phyloP scores from a whole-genome alignment of 2,329 filamentous ascomycete genomes.

The Nemania sp. region DNA sequence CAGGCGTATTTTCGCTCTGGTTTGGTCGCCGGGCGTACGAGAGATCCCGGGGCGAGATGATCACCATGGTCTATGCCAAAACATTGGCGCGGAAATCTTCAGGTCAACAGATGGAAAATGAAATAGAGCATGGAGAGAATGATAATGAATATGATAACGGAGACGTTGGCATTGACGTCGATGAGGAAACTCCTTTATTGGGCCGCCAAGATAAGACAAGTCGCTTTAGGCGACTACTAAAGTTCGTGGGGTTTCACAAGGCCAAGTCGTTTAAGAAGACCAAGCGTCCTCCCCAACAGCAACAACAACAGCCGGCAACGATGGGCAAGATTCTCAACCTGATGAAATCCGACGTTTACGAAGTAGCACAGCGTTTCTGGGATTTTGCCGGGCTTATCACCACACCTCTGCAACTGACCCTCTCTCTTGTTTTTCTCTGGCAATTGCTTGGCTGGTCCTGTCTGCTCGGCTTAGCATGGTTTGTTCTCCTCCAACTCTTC shows the following conservation, averaged over 20 bases:
- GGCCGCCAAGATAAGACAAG: slow-evolving; percentile 31
- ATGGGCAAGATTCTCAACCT: slow-evolving; percentile 92
- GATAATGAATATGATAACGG: background rate
- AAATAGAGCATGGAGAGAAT: slow-evolving; percentile 24
- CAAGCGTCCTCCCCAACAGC: slow-evolving; percentile 47
- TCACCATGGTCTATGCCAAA: slow-evolving; percentile 84
- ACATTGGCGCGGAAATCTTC: slow-evolving; percentile 67
- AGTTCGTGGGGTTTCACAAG: slow-evolving; percentile 35
- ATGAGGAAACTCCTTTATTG: slow-evolving; percentile 35
- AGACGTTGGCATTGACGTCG: background rate
- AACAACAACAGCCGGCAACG: slow-evolving; percentile 68
- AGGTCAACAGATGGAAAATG: slow-evolving; percentile 44
- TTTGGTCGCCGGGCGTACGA: slow-evolving; percentile 85
- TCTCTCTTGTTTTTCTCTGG: slow-evolving; percentile 77
- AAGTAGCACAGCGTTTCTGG: slow-evolving; percentile 85
- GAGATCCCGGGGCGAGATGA: slow-evolving; percentile 80
- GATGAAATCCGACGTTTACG: slow-evolving; percentile 81
- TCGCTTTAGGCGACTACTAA: slow-evolving; percentile 37
- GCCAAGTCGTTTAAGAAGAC: slow-evolving; percentile 29
- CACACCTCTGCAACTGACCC: slow-evolving; percentile 74
- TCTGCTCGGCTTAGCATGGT: slow-evolving; percentile 71
- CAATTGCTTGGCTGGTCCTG: slow-evolving; percentile 80
- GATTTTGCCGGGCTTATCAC: slow-evolving; percentile 78
- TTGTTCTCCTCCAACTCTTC: slow-evolving; percentile 69
- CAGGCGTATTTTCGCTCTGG: slow-evolving; percentile 74